These are phyloP conservation scores for Hypoxylon lienhwacheense DNA, from an alignment of 495 filamentous ascomycete genomes.

Conservation along the genomic window DNA sequence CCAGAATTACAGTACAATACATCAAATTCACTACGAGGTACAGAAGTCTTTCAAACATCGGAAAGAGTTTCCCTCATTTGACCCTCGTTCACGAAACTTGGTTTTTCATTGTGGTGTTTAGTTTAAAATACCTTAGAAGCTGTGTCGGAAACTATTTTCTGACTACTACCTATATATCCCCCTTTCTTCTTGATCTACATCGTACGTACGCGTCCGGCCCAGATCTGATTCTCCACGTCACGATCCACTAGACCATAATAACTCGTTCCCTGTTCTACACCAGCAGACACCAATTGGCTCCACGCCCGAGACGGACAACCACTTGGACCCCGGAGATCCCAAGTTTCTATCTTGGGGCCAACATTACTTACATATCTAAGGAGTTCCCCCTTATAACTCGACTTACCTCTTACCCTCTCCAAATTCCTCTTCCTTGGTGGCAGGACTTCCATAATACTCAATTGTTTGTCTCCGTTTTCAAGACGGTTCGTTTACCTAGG, in stretches of 20 bases:
- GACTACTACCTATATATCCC: too few relatives aligned
- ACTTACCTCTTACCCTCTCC: neutral
- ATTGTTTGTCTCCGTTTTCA: neutral
- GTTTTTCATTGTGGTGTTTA: neutral
- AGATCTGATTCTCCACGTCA: slow-evolving; percentile 31
- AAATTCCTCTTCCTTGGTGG: slow-evolving; percentile 10
- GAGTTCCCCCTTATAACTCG: neutral
- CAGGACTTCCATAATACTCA: slow-evolving; percentile 21
- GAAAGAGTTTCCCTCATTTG: neutral
- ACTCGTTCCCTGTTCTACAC: slow-evolving; percentile 12
- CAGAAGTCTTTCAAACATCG: neutral
- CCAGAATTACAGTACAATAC: slow-evolving; percentile 7
- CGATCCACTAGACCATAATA: slow-evolving; percentile 22
- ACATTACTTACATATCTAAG: slow-evolving; percentile 1
- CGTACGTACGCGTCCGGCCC: slow-evolving; percentile 26
- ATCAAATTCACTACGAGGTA: slow-evolving; percentile 5
- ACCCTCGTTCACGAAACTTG: slow-evolving; percentile 3
- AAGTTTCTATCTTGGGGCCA: neutral
- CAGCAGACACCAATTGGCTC: slow-evolving; percentile 16
- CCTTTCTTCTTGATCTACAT: slow-evolving; percentile 30
- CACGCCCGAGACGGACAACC: slow-evolving; percentile 20
- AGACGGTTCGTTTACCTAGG: slow-evolving; percentile 2
- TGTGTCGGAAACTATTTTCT: slow-evolving; percentile 11
- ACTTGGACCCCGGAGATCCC: neutral
- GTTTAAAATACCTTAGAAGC: too few relatives aligned